Percentiles rank a stretch among this genome's conserved stretches.
Conservation (phyloP, 768 basidiomycete species). For the Leccinellum rugosiceps region DNA sequence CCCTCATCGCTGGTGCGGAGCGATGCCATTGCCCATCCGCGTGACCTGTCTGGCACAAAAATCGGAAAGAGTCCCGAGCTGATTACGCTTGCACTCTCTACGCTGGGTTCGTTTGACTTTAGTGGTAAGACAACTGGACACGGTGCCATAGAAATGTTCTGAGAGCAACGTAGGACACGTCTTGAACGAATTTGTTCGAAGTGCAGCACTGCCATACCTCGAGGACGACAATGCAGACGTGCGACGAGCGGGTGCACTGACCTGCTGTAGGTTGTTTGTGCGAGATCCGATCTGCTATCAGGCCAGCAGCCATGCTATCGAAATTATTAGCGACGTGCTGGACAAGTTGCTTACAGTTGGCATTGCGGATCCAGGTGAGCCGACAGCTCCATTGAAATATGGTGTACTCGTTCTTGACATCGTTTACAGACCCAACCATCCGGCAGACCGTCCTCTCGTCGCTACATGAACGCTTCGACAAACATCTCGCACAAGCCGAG, state of each 20-base stretch:
- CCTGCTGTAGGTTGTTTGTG: constrained; percentile 89
- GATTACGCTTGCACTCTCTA: constrained; percentile 79
- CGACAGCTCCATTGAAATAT: background rate
- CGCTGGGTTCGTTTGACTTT: constrained; percentile 92
- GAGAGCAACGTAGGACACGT: constrained; percentile 63
- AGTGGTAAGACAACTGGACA: constrained; percentile 52
- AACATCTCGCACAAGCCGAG: constrained; percentile 95
- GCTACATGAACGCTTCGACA: constrained; percentile 92
- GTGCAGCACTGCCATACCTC: constrained; percentile 86
- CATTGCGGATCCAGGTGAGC: constrained; percentile 89
- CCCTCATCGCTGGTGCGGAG: constrained; percentile 58
- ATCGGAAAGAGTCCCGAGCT: constrained; percentile 63
- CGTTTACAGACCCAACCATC: constrained; percentile 60
- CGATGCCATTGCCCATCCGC: constrained; percentile 46
- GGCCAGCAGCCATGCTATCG: constrained; percentile 92
- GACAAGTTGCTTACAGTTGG: constrained; percentile 94
- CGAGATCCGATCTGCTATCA: constrained; percentile 96
- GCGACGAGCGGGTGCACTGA: constrained; percentile 83
- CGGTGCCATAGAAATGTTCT: constrained; percentile 4
- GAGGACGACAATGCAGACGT: constrained; percentile 91
- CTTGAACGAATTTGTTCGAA: constrained; percentile 93
- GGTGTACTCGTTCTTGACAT: constrained; percentile 5
- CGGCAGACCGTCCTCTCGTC: constrained; percentile 82
- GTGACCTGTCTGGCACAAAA: constrained; percentile 52
- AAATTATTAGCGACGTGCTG: constrained; percentile 96